Conservation (phyloP, 1,284 basidiomycete species). For the Anthracocystis setariae region DNA sequence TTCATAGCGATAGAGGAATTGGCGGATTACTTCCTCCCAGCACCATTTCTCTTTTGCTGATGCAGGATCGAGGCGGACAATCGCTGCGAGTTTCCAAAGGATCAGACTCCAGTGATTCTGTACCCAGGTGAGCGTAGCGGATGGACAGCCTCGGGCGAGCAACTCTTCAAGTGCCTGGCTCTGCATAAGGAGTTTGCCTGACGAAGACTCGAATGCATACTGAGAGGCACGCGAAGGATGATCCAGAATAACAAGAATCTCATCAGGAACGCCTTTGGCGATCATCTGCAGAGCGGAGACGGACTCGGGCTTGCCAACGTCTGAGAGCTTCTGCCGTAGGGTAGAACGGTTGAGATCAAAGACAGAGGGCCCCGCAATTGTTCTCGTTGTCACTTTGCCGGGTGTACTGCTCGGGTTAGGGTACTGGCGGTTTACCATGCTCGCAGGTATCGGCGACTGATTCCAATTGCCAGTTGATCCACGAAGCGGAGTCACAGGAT, state of each 20-base stretch:
- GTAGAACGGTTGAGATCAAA: slow-evolving; percentile 9
- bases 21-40: slow-evolving; percentile 73
- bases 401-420: not conserved
- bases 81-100: slow-evolving; percentile 91
- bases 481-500: slow-evolving; percentile 23
- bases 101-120: slow-evolving; percentile 89
- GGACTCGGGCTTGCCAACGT: slow-evolving; percentile 39
- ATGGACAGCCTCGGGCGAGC: slow-evolving; percentile 47
- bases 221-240: slow-evolving; percentile 38
- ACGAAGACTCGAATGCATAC: slow-evolving; percentile 48
- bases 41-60: slow-evolving; percentile 38
- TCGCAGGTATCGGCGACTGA: not conserved
- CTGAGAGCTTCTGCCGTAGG: slow-evolving; percentile 20
- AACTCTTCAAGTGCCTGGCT: slow-evolving; percentile 45
- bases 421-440: slow-evolving; percentile 11
- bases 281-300: slow-evolving; percentile 39
- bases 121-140: slow-evolving; percentile 82
- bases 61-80: slow-evolving; percentile 75
- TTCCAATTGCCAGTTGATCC: slow-evolving; percentile 7
- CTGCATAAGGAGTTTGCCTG: slow-evolving; percentile 33
- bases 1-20: slow-evolving; percentile 90
- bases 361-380: slow-evolving; percentile 15
- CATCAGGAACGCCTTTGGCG: slow-evolving; percentile 50
- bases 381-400: not conserved
- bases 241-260: slow-evolving; percentile 51